Evolutionary conservation across 225 moss, liverwort and hornwort genomes (phyloP).

Genomic region (Pleurozium schreberi): DNA sequence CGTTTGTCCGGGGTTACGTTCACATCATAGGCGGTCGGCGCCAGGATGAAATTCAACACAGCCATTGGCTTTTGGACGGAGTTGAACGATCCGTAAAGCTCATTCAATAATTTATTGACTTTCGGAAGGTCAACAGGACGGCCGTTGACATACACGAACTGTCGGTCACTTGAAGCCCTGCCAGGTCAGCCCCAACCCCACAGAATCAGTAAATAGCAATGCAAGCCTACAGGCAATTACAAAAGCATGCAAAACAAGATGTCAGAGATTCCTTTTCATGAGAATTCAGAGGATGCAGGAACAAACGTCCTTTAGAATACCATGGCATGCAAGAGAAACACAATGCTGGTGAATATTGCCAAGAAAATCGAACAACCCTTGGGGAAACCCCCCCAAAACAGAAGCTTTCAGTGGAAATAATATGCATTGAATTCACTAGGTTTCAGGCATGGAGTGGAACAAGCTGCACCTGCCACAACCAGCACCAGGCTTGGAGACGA

Average conservation of each 20-base stretch:
- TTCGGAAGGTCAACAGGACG: slow-evolving; percentile 98
- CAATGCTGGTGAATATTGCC: background rate
- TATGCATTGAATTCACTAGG: background rate
- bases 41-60: slow-evolving; percentile 68
- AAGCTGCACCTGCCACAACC: slow-evolving; percentile 55
- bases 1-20: slow-evolving; percentile 95
- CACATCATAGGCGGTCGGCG: slow-evolving; percentile 75
- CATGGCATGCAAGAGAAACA: background rate
- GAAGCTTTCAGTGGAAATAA: background rate
- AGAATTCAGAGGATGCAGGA: background rate
- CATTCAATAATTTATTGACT: slow-evolving; percentile 76
- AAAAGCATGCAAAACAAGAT: background rate
- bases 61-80: slow-evolving; percentile 85
- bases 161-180: slow-evolving; percentile 74
- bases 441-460: background rate
- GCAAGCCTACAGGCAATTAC: background rate
- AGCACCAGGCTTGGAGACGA: slow-evolving; percentile 80
- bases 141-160: slow-evolving; percentile 85
- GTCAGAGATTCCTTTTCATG: background rate
- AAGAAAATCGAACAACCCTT: background rate
- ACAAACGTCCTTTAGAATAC: background rate
- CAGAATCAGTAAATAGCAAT: background rate
- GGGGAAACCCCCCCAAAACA: background rate
- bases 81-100: slow-evolving; percentile 77
- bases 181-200: background rate